phyloP scores from a whole-genome alignment of 225 moss, liverwort and hornwort genomes.

The Pseudoscleropodium purum region DNA sequence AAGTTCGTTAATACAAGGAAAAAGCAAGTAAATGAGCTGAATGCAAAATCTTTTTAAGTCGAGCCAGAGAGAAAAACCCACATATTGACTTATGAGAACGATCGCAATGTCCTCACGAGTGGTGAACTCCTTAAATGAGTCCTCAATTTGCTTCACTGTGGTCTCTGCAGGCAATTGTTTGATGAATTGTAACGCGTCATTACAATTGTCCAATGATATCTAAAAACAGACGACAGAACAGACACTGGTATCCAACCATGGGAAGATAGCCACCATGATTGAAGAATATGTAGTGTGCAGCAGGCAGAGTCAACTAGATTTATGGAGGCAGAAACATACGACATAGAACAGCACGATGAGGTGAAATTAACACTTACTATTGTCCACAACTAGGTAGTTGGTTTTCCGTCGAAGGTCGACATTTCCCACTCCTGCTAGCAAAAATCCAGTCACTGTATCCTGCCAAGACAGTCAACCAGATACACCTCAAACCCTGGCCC shows the following conservation, averaged over 20 bases:
- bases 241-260: neutral
- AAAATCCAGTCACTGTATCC: conserved; percentile 93
- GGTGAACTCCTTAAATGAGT: conserved; percentile 88
- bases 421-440: conserved; percentile 92
- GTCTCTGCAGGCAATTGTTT: conserved; percentile 42
- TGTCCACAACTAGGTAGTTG: conserved; percentile 88
- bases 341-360: neutral
- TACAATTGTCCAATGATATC: neutral
- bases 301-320: neutral
- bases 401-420: conserved; percentile 89
- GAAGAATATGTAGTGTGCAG: neutral
- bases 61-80: conserved; percentile 9
- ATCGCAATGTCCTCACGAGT: conserved; percentile 77
- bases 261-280: neutral
- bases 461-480: conserved; percentile 26
- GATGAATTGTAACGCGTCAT: neutral
- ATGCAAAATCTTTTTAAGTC: neutral
- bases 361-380: conserved; percentile 35
- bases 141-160: conserved; percentile 77
- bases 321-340: neutral
- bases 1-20: neutral
- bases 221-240: neutral
- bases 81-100: conserved; percentile 90
- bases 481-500: neutral
- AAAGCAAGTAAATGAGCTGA: neutral